A percentile compares a stretch with the other conserved stretches of the same genome.
These are phyloP conservation scores for Zygotorulaspora chibaensis DNA, from an alignment of 805 yeast species.

Conservation along the genomic window DNA sequence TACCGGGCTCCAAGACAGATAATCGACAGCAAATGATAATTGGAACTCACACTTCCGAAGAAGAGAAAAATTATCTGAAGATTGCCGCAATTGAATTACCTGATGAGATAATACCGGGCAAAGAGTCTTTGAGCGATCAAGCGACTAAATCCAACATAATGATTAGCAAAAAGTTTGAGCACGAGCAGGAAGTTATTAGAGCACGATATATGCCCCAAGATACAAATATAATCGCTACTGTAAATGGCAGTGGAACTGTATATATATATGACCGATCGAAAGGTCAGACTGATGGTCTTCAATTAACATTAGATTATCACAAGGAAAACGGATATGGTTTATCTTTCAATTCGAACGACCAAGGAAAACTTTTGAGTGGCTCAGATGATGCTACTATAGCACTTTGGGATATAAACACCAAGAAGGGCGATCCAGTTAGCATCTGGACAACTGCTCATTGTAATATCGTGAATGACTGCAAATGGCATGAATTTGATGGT, in stretches of 20 bases:
- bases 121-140: slow-evolving; percentile 27
- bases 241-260: slow-evolving; percentile 62
- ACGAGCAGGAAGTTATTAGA: slow-evolving; percentile 64
- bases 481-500: slow-evolving; percentile 57
- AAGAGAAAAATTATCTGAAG: slow-evolving; percentile 61
- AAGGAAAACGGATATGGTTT: slow-evolving; percentile 70
- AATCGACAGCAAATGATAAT: slow-evolving; percentile 51
- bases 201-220: slow-evolving; percentile 68
- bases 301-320: slow-evolving; percentile 46
- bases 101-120: slow-evolving; percentile 32
- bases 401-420: slow-evolving; percentile 47
- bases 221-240: slow-evolving; percentile 53
- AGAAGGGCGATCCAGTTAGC: slow-evolving; percentile 27
- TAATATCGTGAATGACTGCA: slow-evolving; percentile 69
- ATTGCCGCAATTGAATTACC: slow-evolving; percentile 62
- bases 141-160: slow-evolving; percentile 46
- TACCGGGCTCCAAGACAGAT: slow-evolving; percentile 40
- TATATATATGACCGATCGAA: slow-evolving; percentile 45
- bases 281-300: slow-evolving; percentile 26
- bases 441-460: slow-evolving; percentile 38
- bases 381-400: slow-evolving; percentile 66
- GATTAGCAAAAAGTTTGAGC: slow-evolving; percentile 56
- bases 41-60: slow-evolving; percentile 74
- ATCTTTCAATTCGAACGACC: slow-evolving; percentile 51
- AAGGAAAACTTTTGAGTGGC: slow-evolving; percentile 52